Conservation (phyloP, 208 protist genomes). For the Leishmania arabica region DNA sequence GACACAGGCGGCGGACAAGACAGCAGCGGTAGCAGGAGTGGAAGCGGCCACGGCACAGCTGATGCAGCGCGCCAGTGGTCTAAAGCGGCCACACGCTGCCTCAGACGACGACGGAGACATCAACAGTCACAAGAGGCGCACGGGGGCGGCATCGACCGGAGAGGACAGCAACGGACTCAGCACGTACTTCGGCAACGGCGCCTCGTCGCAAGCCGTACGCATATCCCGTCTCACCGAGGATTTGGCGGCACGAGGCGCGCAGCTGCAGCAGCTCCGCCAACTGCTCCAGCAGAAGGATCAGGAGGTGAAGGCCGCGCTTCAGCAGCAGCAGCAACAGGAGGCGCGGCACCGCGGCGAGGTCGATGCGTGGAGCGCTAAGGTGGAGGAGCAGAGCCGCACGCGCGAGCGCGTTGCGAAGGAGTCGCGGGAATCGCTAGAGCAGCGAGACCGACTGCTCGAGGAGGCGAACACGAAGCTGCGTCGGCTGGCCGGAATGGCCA, state of each 20-base stretch:
- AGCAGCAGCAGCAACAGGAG: conserved; percentile 46
- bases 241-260: conserved; percentile 22
- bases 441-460: conserved; percentile 40
- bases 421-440: conserved; percentile 31
- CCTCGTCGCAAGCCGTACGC: conserved; percentile 23
- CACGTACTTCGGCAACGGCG: conserved; percentile 22
- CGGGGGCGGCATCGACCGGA: conserved; percentile 5
- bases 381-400: conserved; percentile 48
- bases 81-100: conserved; percentile 25
- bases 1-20: background rate
- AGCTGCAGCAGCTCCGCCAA: conserved; percentile 59
- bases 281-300: conserved; percentile 63
- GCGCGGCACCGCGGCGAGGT: conserved; percentile 43
- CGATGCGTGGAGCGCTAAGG: conserved; percentile 51
- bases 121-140: background rate
- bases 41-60: background rate
- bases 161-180: conserved; percentile 5
- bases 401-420: conserved; percentile 45
- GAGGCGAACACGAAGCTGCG: conserved; percentile 55
- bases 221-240: conserved; percentile 39
- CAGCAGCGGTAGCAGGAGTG: background rate
- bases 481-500: conserved; percentile 57
- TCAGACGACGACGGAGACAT: conserved; percentile 10
- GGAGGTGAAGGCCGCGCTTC: conserved; percentile 50
- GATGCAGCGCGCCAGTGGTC: conserved; percentile 18